Evolutionary conservation across 225 moss, liverwort and hornwort species (phyloP), one percentile per base, ranked within the genome.

Genomic region (Antitrichia curtipendula): DNA sequence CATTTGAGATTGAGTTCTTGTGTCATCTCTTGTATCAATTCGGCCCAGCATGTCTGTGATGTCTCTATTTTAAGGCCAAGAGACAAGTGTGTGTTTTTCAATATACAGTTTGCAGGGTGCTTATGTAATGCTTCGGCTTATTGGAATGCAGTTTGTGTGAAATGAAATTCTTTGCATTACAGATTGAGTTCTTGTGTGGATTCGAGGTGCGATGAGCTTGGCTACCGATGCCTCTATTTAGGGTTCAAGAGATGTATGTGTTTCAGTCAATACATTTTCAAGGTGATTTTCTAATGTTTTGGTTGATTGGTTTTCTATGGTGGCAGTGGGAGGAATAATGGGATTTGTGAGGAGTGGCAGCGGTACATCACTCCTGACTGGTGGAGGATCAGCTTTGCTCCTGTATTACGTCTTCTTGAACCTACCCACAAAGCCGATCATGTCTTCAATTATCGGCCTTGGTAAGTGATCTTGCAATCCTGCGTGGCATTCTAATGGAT

Each of bases 241-340:
- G 49, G 36, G 43, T 41, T 77, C 24, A 23, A 64, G 32, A 53
- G 40, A 38, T 32, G 19, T 81, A 25, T 81, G 18, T 9, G 17
- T 66, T 77, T 85, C 49, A 25, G 27, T 19, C 2, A n/a, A n/a
- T 40, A 56, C 22, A 50, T 78, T 78, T 47, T 69, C 53, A 47
- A 27, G 38, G 27, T 77, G 57, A 76, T n/a, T 85, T 78, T 53
- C 68, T 70, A 32, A 87, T 38, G 49, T 60, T 65, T 62, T 63
- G 54, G 41, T 71, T 64, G 40, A 50, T 58, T 80, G 70, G 40
- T 28, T 68, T 86, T 60, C 24, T 84, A 66, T 87, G 83, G 75
- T 90, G 89, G 89, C 95, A 99, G 98, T 91, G 81, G 98, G 97
- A 70, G 98, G 98, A 60, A 36, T 99, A 38, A 92, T 99, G 49